phyloP scores from a whole-genome alignment of 495 filamentous ascomycete genomes.

The Daldinia vernicosa region DNA sequence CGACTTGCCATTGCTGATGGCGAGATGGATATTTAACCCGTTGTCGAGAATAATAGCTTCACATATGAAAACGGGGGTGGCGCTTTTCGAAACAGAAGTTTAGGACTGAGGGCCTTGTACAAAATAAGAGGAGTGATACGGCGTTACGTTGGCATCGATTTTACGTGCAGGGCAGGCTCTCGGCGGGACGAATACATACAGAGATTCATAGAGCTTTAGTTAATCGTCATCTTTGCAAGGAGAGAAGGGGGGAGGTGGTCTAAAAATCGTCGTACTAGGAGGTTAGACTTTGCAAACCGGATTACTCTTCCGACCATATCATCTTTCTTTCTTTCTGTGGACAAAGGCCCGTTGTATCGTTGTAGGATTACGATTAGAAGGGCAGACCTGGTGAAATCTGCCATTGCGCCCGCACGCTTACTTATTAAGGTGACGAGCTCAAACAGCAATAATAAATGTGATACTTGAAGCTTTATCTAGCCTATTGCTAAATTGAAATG shows the following conservation, averaged over 20 bases:
- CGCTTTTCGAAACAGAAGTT: slow-evolving; percentile 7
- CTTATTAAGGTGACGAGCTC: slow-evolving; percentile 6
- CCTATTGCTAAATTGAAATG: neutral
- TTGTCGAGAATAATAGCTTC: neutral
- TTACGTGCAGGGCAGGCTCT: slow-evolving; percentile 18
- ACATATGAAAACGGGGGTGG: neutral
- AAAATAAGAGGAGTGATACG: slow-evolving; percentile 30
- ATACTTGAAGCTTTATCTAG: neutral
- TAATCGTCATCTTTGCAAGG: slow-evolving; percentile 31
- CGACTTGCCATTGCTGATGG: slow-evolving; percentile 88
- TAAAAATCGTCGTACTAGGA: slow-evolving; percentile 17
- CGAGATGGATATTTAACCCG: slow-evolving; percentile 55
- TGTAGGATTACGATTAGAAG: slow-evolving; percentile 38
- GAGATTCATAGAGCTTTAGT: slow-evolving; percentile 33
- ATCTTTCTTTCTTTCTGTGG: slow-evolving; percentile 10
- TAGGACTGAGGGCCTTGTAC: slow-evolving; percentile 25
- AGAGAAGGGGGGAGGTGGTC: slow-evolving; percentile 6
- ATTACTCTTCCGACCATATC: slow-evolving; percentile 14
- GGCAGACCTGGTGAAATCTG: slow-evolving; percentile 17
- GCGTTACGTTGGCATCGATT: slow-evolving; percentile 33
- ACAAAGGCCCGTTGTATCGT: slow-evolving; percentile 7
- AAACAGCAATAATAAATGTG: neutral
- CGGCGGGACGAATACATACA: slow-evolving; percentile 19
- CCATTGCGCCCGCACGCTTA: slow-evolving; percentile 15
- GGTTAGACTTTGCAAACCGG: slow-evolving; percentile 27